Evolutionary conservation across 2,329 filamentous ascomycete genomes (phyloP).

Genomic region (Torrubiellomyces zombiae): DNA sequence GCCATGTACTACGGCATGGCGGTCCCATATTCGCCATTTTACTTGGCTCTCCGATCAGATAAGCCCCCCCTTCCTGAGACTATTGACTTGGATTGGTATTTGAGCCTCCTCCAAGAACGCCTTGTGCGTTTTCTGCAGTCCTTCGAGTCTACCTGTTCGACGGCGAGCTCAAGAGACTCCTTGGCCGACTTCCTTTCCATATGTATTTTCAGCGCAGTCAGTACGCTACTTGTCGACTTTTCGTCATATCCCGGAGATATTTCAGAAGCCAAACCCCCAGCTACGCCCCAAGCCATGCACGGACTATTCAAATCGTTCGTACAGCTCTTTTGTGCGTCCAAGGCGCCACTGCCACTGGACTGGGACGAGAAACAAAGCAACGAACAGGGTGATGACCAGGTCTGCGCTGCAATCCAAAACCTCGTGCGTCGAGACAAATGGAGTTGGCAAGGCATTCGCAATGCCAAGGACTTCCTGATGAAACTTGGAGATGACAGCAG

Average conservation of each 20-base stretch:
- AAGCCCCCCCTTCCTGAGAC: slow-evolving; percentile 23
- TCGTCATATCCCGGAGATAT: too few species aligned
- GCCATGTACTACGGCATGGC: slow-evolving; percentile 36
- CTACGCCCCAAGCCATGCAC: too few species aligned
- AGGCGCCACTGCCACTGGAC: too few species aligned
- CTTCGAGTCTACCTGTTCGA: slow-evolving; percentile 29
- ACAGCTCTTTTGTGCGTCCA: slow-evolving; percentile 27
- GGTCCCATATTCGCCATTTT: slow-evolving; percentile 31
- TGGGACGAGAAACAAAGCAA: too few species aligned
- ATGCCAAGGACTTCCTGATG: slow-evolving; percentile 32
- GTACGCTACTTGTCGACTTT: slow-evolving; percentile 33
- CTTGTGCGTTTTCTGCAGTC: slow-evolving; percentile 34
- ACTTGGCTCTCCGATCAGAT: too few species aligned
- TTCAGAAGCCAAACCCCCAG: too few species aligned
- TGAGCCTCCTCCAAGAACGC: slow-evolving; percentile 30
- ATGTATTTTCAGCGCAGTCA: slow-evolving; percentile 40
- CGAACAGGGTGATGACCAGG: too few species aligned
- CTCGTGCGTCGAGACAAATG: slow-evolving; percentile 31
- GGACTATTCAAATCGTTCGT: slow-evolving; percentile 35
- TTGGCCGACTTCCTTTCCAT: slow-evolving; percentile 35
- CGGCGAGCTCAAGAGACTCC: slow-evolving; percentile 26
- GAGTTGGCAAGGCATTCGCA: slow-evolving; percentile 26
- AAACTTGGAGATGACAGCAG: slow-evolving; percentile 27
- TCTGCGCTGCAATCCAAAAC: slow-evolving; percentile 22
- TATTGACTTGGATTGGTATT: slow-evolving; percentile 29